Conservation (phyloP, 495 filamentous ascomycete species). For the Lepidopterella palustris region DNA sequence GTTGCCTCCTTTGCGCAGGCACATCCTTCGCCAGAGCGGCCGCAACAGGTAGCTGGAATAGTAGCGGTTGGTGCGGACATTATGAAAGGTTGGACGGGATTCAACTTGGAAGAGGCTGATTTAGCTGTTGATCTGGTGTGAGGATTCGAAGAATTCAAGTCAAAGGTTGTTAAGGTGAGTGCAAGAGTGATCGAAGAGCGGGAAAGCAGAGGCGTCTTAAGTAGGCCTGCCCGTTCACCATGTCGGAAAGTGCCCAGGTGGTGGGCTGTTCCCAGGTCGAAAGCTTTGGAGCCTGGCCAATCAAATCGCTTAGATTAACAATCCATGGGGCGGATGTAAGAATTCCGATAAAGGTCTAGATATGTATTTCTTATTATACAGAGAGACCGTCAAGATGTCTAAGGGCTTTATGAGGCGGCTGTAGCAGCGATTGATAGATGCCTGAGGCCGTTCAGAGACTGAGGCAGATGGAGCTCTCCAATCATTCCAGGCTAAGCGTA, state of each 20-base stretch:
- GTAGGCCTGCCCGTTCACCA: too few relatives aligned
- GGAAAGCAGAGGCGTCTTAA: neutral
- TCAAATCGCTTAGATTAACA: neutral
- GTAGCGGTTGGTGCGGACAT: constrained; percentile 27
- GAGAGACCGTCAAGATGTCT: too few relatives aligned
- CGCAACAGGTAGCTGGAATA: constrained; percentile 59
- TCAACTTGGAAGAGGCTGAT: neutral
- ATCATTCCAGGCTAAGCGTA: too few relatives aligned
- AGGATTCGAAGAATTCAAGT: neutral
- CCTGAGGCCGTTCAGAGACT: too few relatives aligned
- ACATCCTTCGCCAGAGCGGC: constrained; percentile 49
- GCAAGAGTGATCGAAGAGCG: neutral
- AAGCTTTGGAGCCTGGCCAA: neutral
- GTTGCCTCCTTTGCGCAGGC: constrained; percentile 59
- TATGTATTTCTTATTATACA: too few relatives aligned
- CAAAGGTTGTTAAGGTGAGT: neutral
- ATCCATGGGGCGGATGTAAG: neutral
- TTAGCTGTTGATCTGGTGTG: neutral
- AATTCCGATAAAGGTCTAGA: too few relatives aligned
- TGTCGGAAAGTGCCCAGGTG: neutral
- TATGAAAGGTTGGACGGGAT: neutral
- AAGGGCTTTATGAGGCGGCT: too few relatives aligned
- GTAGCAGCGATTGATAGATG: too few relatives aligned
- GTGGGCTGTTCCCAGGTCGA: neutral
- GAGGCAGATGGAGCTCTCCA: too few relatives aligned